These are phyloP conservation scores for Coniochaeta sp. DNA, from an alignment of 2,329 filamentous ascomycete species.

Conservation along the genomic window DNA sequence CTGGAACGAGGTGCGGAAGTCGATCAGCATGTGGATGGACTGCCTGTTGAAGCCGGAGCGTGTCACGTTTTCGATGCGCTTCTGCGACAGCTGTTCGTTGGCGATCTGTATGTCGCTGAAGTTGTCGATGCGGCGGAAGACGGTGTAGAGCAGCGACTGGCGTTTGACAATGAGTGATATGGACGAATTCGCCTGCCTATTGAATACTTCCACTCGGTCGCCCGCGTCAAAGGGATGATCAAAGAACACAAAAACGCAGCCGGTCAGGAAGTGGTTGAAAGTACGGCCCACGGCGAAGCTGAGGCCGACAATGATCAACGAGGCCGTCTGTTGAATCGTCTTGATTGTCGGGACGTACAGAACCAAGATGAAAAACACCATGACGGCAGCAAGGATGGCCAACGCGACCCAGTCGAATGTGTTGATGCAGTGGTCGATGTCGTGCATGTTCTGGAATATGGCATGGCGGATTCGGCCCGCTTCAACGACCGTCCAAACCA, in stretches of 20 bases:
- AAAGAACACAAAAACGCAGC: slow-evolving; percentile 64
- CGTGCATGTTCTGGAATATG: slow-evolving; percentile 19
- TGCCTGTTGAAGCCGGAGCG: slow-evolving; percentile 62
- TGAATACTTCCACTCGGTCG: slow-evolving; percentile 60
- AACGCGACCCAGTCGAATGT: slow-evolving; percentile 22
- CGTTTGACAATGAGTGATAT: slow-evolving; percentile 17
- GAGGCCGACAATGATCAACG: slow-evolving; percentile 35
- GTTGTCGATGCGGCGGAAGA: slow-evolving; percentile 24
- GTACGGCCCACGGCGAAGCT: slow-evolving; percentile 70
- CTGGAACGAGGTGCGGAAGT: slow-evolving; percentile 62
- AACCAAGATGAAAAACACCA: slow-evolving; percentile 20
- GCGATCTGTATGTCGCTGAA: slow-evolving; percentile 20
- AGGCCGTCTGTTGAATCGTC: slow-evolving; percentile 17
- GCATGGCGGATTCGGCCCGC: slow-evolving; percentile 16
- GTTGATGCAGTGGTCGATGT: slow-evolving; percentile 21
- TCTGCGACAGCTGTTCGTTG: slow-evolving; percentile 62
- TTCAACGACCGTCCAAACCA: slow-evolving; percentile 18
- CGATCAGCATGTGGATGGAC: slow-evolving; percentile 57
- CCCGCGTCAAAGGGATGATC: slow-evolving; percentile 71
- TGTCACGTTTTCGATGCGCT: slow-evolving; percentile 66
- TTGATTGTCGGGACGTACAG: slow-evolving; percentile 18
- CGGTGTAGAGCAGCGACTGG: slow-evolving; percentile 24
- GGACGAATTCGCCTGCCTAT: slow-evolving; percentile 8
- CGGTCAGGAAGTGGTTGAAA: slow-evolving; percentile 63
- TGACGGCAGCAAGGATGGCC: slow-evolving; percentile 13